These are phyloP conservation scores for Catharanthus roseus DNA, from an alignment of 257 asterid genomes.

Conservation along the genomic window DNA sequence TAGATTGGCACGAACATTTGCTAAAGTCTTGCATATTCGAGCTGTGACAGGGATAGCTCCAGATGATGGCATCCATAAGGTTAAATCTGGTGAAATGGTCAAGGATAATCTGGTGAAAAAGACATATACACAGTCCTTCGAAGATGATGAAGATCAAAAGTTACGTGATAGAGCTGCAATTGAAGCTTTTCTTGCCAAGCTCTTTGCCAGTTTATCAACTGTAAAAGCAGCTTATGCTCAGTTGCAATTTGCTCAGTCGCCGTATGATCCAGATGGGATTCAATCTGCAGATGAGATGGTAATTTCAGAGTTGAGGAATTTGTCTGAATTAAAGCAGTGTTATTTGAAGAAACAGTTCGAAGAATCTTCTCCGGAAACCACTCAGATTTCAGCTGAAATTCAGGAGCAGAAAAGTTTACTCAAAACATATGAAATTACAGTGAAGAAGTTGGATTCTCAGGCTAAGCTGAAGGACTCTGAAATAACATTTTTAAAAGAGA, in stretches of 20 bases:
- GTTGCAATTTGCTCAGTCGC: constrained; percentile 66
- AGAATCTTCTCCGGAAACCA: constrained; percentile 46
- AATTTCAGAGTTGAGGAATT: constrained; percentile 52
- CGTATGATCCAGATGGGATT: constrained; percentile 78
- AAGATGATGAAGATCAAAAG: constrained; percentile 28
- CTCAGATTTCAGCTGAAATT: constrained; percentile 46
- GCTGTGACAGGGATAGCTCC: constrained; percentile 37
- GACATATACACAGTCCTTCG: constrained; percentile 5
- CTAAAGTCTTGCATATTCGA: constrained; percentile 61
- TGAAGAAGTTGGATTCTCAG: constrained; percentile 66
- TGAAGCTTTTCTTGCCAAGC: constrained; percentile 68
- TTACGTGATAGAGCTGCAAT: constrained; percentile 19
- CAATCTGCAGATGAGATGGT: constrained; percentile 62
- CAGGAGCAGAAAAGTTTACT: constrained; percentile 60
- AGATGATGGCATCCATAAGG: constrained; percentile 27
- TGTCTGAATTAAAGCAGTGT: constrained; percentile 66
- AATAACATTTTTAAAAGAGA: constrained; percentile 64
- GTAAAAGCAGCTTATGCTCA: constrained; percentile 77
- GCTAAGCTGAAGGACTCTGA: constrained; percentile 79
- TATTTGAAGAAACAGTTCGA: constrained; percentile 48
- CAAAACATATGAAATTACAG: constrained; percentile 51
- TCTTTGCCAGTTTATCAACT: constrained; percentile 62
- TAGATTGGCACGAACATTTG: constrained; percentile 50
- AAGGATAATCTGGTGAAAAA: constrained; percentile 22
- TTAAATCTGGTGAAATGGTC: constrained; percentile 21